Evolutionary conservation across 257 asterid genomes (phyloP).

Genomic region (Linaria vulgaris): DNA sequence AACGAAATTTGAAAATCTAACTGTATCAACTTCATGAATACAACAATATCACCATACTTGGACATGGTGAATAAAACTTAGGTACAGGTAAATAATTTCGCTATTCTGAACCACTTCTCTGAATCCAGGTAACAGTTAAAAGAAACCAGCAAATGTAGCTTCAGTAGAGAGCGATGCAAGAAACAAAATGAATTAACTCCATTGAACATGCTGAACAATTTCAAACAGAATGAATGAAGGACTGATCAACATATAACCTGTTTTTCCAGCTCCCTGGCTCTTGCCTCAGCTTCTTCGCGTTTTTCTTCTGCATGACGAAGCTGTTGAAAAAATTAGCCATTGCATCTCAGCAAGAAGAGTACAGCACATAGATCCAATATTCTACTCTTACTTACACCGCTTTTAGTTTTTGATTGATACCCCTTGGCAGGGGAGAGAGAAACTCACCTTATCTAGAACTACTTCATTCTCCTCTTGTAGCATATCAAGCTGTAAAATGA

Average conservation of each 20-base stretch:
- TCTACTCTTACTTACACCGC: not conserved
- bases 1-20: conserved; percentile 15
- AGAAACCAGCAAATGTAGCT: conserved; percentile 14
- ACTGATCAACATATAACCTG: conserved; percentile 53
- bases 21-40: not conserved
- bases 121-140: conserved; percentile 14
- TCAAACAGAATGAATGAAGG: conserved; percentile 17
- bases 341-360: conserved; percentile 20
- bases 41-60: conserved; percentile 16
- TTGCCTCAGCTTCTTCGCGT: conserved; percentile 90
- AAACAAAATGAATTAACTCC: not conserved
- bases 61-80: too few relatives aligned
- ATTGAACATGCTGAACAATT: conserved; percentile 17
- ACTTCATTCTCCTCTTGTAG: conserved; percentile 87
- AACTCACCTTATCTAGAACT: conserved; percentile 82
- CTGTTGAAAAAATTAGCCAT: conserved; percentile 57
- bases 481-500: conserved; percentile 89
- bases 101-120: too few relatives aligned
- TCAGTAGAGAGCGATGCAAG: conserved; percentile 13
- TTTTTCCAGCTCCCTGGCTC: conserved; percentile 92
- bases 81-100: too few relatives aligned
- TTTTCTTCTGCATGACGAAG: conserved; percentile 84
- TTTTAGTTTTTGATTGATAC: conserved; percentile 3
- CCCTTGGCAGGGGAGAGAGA: conserved; percentile 13
- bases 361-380: conserved; percentile 13